Conservation (phyloP, 495 filamentous ascomycete genomes). For the Lasiosphaeriaceae sp. region DNA sequence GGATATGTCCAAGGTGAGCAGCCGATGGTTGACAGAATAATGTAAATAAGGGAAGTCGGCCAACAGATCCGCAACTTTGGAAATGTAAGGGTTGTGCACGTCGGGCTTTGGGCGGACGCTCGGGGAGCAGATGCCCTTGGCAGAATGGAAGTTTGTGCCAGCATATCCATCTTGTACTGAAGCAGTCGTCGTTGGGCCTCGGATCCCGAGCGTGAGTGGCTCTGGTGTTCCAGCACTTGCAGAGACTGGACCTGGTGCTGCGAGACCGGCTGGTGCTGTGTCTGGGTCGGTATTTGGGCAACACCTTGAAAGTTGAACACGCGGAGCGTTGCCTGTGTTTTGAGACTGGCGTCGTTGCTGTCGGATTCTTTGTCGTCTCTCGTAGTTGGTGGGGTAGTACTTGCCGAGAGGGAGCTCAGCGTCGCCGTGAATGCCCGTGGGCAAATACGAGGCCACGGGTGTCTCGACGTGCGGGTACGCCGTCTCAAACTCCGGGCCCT, state of each 20-base stretch:
- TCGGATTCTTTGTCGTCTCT: constrained; percentile 23
- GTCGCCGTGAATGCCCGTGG: constrained; percentile 31
- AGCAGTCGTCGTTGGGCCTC: constrained; percentile 50
- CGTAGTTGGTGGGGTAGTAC: constrained; percentile 53
- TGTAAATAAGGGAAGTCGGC: too few relatives aligned
- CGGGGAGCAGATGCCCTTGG: too few relatives aligned
- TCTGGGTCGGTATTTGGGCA: too few relatives aligned
- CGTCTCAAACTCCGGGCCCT: constrained; percentile 9
- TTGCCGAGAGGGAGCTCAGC: constrained; percentile 46
- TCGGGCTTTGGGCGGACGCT: too few relatives aligned
- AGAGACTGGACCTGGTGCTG: constrained; percentile 27
- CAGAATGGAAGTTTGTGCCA: constrained; percentile 51
- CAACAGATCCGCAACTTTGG: too few relatives aligned
- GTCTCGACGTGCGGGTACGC: too few relatives aligned
- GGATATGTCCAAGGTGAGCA: too few relatives aligned
- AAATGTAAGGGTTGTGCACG: too few relatives aligned
- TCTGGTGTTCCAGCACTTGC: constrained; percentile 12
- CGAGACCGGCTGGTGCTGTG: too few relatives aligned
- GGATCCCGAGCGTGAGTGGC: constrained; percentile 33
- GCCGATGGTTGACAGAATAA: too few relatives aligned
- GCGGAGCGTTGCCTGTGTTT: neutral
- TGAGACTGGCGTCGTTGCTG: neutral
- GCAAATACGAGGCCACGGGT: constrained; percentile 41
- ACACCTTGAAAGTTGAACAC: too few relatives aligned
- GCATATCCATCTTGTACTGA: constrained; percentile 60